Evolutionary conservation across 2,329 filamentous ascomycete genomes (phyloP), one percentile per base, ranked within the genome.

Genomic region (Trichoderma sp.): DNA sequence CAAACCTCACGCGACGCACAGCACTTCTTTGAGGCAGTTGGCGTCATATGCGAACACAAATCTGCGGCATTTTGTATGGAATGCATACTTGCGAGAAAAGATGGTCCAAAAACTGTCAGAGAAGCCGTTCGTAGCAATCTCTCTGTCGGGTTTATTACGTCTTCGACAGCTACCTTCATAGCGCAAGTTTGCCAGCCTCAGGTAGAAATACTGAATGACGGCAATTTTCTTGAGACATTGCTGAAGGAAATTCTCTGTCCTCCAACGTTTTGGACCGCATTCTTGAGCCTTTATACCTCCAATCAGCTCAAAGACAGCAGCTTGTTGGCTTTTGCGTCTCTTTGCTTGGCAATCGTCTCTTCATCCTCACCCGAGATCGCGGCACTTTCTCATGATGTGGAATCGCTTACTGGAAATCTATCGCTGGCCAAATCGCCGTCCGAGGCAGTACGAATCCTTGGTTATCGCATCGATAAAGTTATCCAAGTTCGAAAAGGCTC

Each of bases 401-500:
- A 71, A 5, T 66, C 73, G 4, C 49, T 79, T 8, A 72, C 79
- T 59, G 69, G 77, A 0, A 34, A 68, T 0, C 70, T 71, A 5
- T 64, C 74, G 0, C 71, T 80, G 26, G 73, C 79, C 1, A 68
- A 74, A 2, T 37, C 77, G 39, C 4, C 73, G 55, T 71, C 68
- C 2, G 71, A 75, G 11, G 60, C 72, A 5, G 75, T 75, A 0
- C 71, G 76, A 10, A 72, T 73, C 5, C 55, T 77, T 10, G 77
- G 72, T 0, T 80, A 81, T 67, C 78, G 74, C 24, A 82, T 84
- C 55, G 74, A 81, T 37, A 82, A 81, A 49, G 72, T 79, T 1
- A 65, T 84, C 5, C 70, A 77, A 24, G 68, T 79, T 51, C 76
- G 75, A 26, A 76, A 76, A 3, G 66, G 73, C 0, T 69, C 70